phyloP scores from a whole-genome alignment of 2,329 filamentous ascomycete species.

The Colletotrichum sp. region DNA sequence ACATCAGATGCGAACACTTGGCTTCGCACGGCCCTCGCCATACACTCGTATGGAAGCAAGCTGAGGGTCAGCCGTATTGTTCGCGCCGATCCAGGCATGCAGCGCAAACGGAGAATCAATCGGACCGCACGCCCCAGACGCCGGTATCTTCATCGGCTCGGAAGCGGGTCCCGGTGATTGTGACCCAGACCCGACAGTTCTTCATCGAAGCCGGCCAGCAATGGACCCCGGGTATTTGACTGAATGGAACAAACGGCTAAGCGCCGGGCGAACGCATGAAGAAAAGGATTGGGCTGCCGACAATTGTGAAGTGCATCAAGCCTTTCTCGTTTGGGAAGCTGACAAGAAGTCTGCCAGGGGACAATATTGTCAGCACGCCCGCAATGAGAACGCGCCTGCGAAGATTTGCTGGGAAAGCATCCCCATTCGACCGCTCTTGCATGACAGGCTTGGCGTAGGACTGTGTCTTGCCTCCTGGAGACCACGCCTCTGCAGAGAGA shows the following conservation, averaged over 20 bases:
- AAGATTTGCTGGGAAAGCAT: background rate
- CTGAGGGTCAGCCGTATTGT: background rate
- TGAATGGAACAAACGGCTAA: background rate
- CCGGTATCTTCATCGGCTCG: background rate
- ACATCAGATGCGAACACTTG: background rate
- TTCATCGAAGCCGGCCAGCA: background rate
- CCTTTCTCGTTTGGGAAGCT: constrained; percentile 8
- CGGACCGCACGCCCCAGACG: background rate
- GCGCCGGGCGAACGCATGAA: background rate
- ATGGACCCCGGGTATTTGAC: background rate
- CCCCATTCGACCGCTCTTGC: background rate
- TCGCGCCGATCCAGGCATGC: background rate
- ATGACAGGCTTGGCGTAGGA: background rate
- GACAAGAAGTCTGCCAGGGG: background rate
- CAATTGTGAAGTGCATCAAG: background rate
- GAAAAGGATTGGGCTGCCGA: background rate
- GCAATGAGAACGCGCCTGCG: background rate
- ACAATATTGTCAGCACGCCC: background rate
- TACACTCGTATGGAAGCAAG: background rate
- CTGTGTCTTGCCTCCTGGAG: background rate
- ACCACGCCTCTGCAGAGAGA: background rate
- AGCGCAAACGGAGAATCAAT: background rate
- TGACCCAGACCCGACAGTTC: background rate
- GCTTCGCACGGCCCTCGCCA: background rate
- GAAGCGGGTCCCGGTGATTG: background rate